Percentiles rank a stretch among this genome's conserved stretches.
Conservation (phyloP, 2,329 filamentous ascomycete species). For the Mariannaea sp. region DNA sequence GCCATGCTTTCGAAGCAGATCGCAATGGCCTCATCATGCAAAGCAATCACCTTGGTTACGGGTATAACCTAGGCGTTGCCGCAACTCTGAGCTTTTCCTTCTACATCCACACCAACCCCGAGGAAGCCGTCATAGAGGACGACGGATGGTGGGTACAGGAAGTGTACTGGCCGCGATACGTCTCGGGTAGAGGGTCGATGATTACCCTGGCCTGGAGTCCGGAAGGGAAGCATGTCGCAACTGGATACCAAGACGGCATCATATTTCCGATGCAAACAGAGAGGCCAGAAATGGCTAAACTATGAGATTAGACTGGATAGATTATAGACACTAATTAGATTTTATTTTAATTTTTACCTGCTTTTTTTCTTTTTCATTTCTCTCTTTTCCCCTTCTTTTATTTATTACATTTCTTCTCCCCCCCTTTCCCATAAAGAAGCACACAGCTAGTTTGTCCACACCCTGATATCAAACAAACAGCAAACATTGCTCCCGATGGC, state of each 20-base stretch:
- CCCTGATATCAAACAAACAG: too few relatives aligned
- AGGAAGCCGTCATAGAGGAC: constrained; percentile 53
- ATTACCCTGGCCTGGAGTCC: constrained; percentile 61
- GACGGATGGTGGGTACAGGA: constrained; percentile 61
- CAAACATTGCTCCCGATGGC: too few relatives aligned
- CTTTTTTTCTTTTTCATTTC: neutral
- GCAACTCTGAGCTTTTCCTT: constrained; percentile 58
- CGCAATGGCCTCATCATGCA: constrained; percentile 60
- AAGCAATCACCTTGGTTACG: constrained; percentile 54
- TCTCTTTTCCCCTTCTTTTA: neutral
- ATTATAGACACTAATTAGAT: too few relatives aligned
- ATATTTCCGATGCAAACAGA: constrained; percentile 34
- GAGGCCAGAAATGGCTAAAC: constrained; percentile 6
- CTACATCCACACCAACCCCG: constrained; percentile 56
- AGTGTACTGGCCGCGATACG: constrained; percentile 52
- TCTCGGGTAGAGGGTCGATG: constrained; percentile 52
- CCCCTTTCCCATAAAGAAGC: too few relatives aligned
- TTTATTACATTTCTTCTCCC: neutral
- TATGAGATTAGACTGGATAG: neutral
- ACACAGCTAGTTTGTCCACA: too few relatives aligned
- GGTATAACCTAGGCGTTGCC: constrained; percentile 46
- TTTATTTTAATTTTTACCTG: neutral
- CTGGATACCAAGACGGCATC: constrained; percentile 60
- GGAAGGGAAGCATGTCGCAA: constrained; percentile 56
- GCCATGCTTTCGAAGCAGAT: constrained; percentile 58